These are phyloP conservation scores for Daldinia concentrica DNA, from an alignment of 495 filamentous ascomycete genomes.

Conservation along the genomic window DNA sequence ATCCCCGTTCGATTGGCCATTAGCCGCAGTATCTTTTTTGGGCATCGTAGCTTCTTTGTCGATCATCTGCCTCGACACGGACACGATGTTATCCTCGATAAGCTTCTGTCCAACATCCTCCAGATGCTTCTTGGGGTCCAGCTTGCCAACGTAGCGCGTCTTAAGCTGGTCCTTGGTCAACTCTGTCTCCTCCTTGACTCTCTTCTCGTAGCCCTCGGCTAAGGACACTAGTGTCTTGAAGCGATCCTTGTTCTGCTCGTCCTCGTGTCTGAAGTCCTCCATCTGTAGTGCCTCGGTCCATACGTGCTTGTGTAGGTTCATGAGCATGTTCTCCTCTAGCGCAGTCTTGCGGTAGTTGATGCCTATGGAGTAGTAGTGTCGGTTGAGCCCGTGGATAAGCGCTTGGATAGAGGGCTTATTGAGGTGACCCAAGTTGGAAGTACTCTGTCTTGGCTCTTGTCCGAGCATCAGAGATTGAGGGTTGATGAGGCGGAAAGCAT, in stretches of 20 bases:
- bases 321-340: slow-evolving; percentile 98
- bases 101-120: slow-evolving; percentile 95
- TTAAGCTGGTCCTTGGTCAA: slow-evolving; percentile 96
- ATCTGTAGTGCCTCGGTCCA: slow-evolving; percentile 98
- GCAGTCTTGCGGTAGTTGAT: slow-evolving; percentile 99
- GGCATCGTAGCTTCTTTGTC: slow-evolving; percentile 90
- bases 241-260: slow-evolving; percentile 80
- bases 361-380: slow-evolving; percentile 98
- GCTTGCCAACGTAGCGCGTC: slow-evolving; percentile 98
- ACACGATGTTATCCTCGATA: slow-evolving; percentile 98
- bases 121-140: slow-evolving; percentile 99
- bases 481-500: slow-evolving; percentile 98
- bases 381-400: slow-evolving; percentile 97
- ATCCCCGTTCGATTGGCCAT: slow-evolving; percentile 65
- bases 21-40: slow-evolving; percentile 60
- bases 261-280: slow-evolving; percentile 92
- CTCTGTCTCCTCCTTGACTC: slow-evolving; percentile 97
- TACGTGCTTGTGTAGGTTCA: slow-evolving; percentile 99
- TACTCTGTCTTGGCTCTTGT: slow-evolving; percentile 97
- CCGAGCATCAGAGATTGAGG: slow-evolving; percentile 98
- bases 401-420: slow-evolving; percentile 99
- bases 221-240: slow-evolving; percentile 87
- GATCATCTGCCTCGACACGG: slow-evolving; percentile 96
- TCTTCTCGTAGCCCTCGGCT: slow-evolving; percentile 96
- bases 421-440: slow-evolving; percentile 95